Conservation (phyloP, 2,329 filamentous ascomycete genomes). For the Exophiala bonariae region DNA sequence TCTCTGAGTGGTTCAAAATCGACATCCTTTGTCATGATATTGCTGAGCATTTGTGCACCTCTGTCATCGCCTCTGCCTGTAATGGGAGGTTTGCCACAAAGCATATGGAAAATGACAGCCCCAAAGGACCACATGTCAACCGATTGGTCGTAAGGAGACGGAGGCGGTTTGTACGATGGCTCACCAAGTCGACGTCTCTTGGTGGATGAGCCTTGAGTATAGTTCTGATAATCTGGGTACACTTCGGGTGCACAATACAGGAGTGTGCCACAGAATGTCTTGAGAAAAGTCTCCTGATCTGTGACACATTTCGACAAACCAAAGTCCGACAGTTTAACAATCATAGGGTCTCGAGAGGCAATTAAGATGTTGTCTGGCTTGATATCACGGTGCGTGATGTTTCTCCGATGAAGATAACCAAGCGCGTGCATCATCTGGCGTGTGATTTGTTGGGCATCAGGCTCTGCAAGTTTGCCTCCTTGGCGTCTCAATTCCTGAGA, state of each 20-base stretch:
- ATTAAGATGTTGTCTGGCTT: constrained; percentile 98
- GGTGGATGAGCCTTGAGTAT: constrained; percentile 45
- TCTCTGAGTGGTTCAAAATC: constrained; percentile 64
- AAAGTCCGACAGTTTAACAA: constrained; percentile 93
- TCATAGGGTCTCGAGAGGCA: constrained; percentile 67
- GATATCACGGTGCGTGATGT: constrained; percentile 96
- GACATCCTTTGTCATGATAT: constrained; percentile 77
- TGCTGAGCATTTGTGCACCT: constrained; percentile 73
- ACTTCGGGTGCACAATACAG: constrained; percentile 97
- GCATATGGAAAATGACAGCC: constrained; percentile 82
- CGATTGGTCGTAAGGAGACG: constrained; percentile 76
- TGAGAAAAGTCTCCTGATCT: constrained; percentile 85
- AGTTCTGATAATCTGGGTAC: constrained; percentile 77
- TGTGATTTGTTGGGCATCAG: constrained; percentile 69
- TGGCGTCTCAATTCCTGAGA: constrained; percentile 67
- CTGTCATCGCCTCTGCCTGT: constrained; percentile 73
- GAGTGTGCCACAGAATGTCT: constrained; percentile 94
- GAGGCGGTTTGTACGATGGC: constrained; percentile 42
- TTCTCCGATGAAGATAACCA: constrained; percentile 79
- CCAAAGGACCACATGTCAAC: constrained; percentile 97
- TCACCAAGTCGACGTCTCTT: constrained; percentile 60
- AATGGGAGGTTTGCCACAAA: constrained; percentile 80
- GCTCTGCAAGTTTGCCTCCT: constrained; percentile 63
- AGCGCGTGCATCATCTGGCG: constrained; percentile 71
- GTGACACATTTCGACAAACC: constrained; percentile 93